phyloP scores from a whole-genome alignment of 2,329 filamentous ascomycete genomes.

The Penicillium hesseltinei region DNA sequence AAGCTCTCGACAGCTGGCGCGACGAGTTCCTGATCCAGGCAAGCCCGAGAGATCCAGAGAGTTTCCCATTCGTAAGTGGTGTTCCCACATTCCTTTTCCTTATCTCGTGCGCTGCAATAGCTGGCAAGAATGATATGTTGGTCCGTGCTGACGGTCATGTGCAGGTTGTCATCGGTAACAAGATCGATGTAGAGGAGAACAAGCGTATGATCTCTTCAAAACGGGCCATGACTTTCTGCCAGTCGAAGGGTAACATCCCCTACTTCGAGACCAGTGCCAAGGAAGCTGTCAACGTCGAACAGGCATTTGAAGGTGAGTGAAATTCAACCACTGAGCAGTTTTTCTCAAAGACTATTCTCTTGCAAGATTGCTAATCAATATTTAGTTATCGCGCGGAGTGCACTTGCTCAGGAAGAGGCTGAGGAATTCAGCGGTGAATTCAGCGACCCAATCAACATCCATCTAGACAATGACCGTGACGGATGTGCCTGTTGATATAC shows the following conservation, averaged over 20 bases:
- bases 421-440: conserved; percentile 98
- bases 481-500: conserved; percentile 80
- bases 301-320: conserved; percentile 67
- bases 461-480: conserved; percentile 88
- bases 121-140: conserved; percentile 1
- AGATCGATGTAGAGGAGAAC: conserved; percentile 97
- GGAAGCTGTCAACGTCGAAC: conserved; percentile 97
- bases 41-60: conserved; percentile 91
- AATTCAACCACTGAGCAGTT: not conserved
- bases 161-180: conserved; percentile 93
- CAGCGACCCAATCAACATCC: conserved; percentile 96
- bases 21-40: conserved; percentile 98
- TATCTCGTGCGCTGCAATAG: not conserved
- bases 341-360: not conserved
- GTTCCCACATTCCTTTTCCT: not conserved
- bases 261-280: conserved; percentile 99
- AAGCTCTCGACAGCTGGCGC: conserved; percentile 96
- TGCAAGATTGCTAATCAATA: not conserved
- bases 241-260: conserved; percentile 93
- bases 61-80: conserved; percentile 86
- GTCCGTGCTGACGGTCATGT: conserved; percentile 10
- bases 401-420: conserved; percentile 92
- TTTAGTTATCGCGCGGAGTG: conserved; percentile 90
- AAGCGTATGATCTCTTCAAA: conserved; percentile 96
- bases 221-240: conserved; percentile 94